Conservation (phyloP, 2,329 filamentous ascomycete genomes). For the Sarocladiaceae sp. region DNA sequence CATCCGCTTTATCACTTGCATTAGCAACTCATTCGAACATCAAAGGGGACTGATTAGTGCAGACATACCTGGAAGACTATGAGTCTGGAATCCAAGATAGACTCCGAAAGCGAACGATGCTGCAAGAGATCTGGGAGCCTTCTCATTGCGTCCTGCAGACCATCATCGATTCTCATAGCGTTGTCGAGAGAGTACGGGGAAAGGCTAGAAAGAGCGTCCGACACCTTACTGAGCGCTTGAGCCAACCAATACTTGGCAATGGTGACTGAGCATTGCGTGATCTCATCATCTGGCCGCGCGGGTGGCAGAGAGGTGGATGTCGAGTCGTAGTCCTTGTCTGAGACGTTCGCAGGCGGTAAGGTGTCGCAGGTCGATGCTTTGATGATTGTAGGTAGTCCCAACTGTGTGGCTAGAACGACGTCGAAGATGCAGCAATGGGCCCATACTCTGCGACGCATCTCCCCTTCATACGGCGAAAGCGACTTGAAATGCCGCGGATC, state of each 20-base stretch:
- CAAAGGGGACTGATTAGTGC: background rate
- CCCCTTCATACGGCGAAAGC: conserved; percentile 34
- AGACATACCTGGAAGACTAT: background rate
- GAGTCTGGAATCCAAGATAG: background rate
- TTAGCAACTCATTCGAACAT: conserved; percentile 31
- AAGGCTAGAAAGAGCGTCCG: background rate
- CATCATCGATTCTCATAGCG: background rate
- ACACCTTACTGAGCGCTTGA: background rate
- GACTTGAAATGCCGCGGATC: conserved; percentile 36
- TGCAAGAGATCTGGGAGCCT: background rate
- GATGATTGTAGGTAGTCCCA: conserved; percentile 41
- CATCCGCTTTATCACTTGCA: conserved; percentile 14
- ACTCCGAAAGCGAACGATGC: background rate
- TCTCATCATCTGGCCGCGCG: conserved; percentile 22
- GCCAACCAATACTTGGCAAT: conserved; percentile 21
- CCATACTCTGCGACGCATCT: conserved; percentile 44
- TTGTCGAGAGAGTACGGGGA: background rate
- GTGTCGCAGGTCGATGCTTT: conserved; percentile 36
- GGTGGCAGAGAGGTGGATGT: conserved; percentile 30
- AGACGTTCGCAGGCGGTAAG: conserved; percentile 35
- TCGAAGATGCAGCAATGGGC: conserved; percentile 35
- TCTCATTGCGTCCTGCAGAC: background rate
- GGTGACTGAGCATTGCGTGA: conserved; percentile 21
- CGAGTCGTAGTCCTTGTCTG: conserved; percentile 37
- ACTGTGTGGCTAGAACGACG: conserved; percentile 36